Conservation (phyloP, 1,284 basidiomycete species). For the Papiliotrema fonsecae region DNA sequence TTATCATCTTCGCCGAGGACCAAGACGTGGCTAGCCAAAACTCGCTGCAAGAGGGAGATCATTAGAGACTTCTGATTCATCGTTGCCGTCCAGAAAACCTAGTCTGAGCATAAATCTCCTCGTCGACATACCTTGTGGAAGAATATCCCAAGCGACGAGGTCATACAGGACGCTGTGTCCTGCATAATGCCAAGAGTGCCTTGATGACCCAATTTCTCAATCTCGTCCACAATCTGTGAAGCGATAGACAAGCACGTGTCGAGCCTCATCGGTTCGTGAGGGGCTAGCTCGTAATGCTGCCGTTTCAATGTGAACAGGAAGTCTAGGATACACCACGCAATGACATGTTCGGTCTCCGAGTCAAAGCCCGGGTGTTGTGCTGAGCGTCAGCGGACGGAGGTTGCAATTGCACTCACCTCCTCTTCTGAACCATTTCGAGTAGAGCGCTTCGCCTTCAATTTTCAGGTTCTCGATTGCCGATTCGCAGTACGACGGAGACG, state of each 20-base stretch:
- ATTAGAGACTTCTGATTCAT: slow-evolving; percentile 19
- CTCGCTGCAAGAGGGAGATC: slow-evolving; percentile 19
- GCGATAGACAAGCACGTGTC: slow-evolving; percentile 26
- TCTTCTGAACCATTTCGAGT: slow-evolving; percentile 26
- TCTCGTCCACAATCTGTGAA: slow-evolving; percentile 24
- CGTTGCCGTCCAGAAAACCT: slow-evolving; percentile 27
- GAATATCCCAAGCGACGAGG: slow-evolving; percentile 24
- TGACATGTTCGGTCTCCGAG: slow-evolving; percentile 27
- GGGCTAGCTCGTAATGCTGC: slow-evolving; percentile 18
- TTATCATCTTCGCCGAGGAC: slow-evolving; percentile 12
- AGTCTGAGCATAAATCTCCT: neutral
- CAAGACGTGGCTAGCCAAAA: slow-evolving; percentile 11
- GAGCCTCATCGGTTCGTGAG: slow-evolving; percentile 18
- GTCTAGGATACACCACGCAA: slow-evolving; percentile 32
- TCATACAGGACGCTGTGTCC: slow-evolving; percentile 35
- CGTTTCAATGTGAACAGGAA: slow-evolving; percentile 32
- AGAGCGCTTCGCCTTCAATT: slow-evolving; percentile 20
- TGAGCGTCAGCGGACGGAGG: slow-evolving; percentile 1
- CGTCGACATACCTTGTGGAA: slow-evolving; percentile 20
- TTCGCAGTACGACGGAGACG: slow-evolving; percentile 23
- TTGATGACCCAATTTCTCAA: slow-evolving; percentile 24
- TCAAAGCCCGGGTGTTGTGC: slow-evolving; percentile 24
- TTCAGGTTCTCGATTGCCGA: slow-evolving; percentile 27
- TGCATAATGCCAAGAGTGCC: slow-evolving; percentile 35
- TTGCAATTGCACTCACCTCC: slow-evolving; percentile 14